Evolutionary conservation across 495 filamentous ascomycete species (phyloP).

Genomic region (Penicillium malachiteum): DNA sequence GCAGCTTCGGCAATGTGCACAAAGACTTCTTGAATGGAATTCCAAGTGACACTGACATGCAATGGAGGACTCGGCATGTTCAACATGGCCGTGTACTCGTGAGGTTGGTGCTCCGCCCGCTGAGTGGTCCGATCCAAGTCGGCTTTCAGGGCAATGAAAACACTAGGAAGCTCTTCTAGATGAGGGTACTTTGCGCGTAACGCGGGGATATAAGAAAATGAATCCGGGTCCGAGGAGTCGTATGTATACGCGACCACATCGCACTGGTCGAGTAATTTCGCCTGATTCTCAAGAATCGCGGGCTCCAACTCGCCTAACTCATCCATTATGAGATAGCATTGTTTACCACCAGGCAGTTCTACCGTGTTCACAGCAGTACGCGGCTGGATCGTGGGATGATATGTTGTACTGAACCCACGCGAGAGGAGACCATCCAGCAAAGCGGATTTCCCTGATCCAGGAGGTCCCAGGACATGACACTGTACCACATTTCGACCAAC

Average conservation of each 20-base stretch:
- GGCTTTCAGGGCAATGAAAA: slow-evolving; percentile 91
- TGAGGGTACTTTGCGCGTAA: slow-evolving; percentile 76
- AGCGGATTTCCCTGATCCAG: slow-evolving; percentile 82
- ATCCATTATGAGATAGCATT: slow-evolving; percentile 93
- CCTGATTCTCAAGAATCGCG: slow-evolving; percentile 87
- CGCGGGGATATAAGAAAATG: slow-evolving; percentile 84
- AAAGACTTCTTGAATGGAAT: slow-evolving; percentile 86
- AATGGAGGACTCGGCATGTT: slow-evolving; percentile 76
- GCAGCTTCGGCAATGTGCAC: slow-evolving; percentile 87
- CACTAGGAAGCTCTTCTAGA: slow-evolving; percentile 79
- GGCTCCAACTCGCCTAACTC: slow-evolving; percentile 95
- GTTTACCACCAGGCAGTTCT: slow-evolving; percentile 91
- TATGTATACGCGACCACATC: slow-evolving; percentile 95
- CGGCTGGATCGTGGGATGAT: slow-evolving; percentile 92
- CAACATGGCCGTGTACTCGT: slow-evolving; percentile 79
- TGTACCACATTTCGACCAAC: slow-evolving; percentile 96
- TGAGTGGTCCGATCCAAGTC: slow-evolving; percentile 94
- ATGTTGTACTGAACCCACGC: slow-evolving; percentile 79
- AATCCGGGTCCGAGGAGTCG: slow-evolving; percentile 93
- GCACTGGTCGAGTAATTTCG: slow-evolving; percentile 86
- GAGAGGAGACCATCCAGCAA: slow-evolving; percentile 89
- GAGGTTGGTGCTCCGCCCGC: slow-evolving; percentile 84
- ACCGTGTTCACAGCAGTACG: slow-evolving; percentile 93
- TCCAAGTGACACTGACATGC: slow-evolving; percentile 93
- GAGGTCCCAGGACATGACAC: slow-evolving; percentile 86